Conservation (phyloP, 805 yeast species). For the Hanseniaspora lindneri region DNA sequence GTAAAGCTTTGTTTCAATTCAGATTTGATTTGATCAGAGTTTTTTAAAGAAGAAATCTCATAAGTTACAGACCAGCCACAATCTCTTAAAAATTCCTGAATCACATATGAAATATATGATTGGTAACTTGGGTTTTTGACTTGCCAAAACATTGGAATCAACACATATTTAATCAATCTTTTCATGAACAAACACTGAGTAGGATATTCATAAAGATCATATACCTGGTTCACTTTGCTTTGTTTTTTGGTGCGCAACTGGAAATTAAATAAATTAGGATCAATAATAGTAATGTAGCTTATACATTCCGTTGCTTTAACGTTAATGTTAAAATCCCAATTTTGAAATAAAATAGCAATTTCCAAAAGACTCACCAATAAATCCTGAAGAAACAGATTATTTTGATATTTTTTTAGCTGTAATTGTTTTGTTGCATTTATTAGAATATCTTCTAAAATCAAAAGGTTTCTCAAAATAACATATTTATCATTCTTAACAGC, state of each 20-base stretch:
- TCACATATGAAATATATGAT: conserved; percentile 69
- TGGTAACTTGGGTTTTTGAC: conserved; percentile 80
- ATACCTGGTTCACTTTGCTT: conserved; percentile 34
- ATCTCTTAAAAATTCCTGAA: conserved; percentile 70
- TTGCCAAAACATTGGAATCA: conserved; percentile 83
- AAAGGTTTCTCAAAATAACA: conserved; percentile 8
- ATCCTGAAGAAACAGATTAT: conserved; percentile 29
- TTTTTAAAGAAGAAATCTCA: conserved; percentile 23
- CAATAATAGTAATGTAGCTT: conserved; percentile 67
- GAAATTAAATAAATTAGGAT: conserved; percentile 44
- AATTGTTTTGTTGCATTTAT: not conserved
- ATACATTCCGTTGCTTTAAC: conserved; percentile 55
- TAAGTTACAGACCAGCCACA: conserved; percentile 37
- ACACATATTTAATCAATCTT: conserved; percentile 49
- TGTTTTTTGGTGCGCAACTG: conserved; percentile 26
- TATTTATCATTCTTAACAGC: conserved; percentile 6
- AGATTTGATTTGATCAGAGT: conserved; percentile 25
- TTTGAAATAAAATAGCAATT: conserved; percentile 45
- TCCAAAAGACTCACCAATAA: conserved; percentile 44
- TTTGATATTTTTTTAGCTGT: not conserved
- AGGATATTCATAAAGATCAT: conserved; percentile 47
- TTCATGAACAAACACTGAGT: conserved; percentile 59
- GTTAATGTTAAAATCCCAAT: conserved; percentile 38
- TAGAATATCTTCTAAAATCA: not conserved
- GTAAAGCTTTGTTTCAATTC: conserved; percentile 51